Evolutionary conservation across 2,329 filamentous ascomycete genomes (phyloP), one percentile per base, ranked within the genome.

Genomic region (Esteya vermicola): DNA sequence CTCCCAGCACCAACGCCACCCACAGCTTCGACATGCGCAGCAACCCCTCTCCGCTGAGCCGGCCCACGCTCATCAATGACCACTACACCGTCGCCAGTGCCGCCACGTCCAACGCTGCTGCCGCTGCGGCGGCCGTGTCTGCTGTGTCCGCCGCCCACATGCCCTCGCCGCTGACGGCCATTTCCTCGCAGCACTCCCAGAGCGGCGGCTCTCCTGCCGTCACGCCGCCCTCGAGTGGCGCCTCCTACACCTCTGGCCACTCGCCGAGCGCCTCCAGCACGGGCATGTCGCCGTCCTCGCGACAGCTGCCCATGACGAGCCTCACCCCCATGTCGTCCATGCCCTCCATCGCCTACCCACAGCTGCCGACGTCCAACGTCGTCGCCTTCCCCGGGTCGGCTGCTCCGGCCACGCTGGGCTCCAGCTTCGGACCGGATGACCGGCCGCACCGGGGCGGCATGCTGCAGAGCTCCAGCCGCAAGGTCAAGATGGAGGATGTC

Each of bases 231-330:
- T 83, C 79, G 10, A 84, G 78, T 56, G 72, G 76, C 41, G 68
- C 85, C 54, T 86, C 82, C 1, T 86, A 86, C 61, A 78, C 75
- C 30, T 85, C 82, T 10, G 78, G 78, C 36, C 81, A 86, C 55
- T 88, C 82, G 7, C 82, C 82, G 3, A 72, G 67, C 48, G 75
- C 78, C 22, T 84, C 80, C n/a, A 75, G 72, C 35, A 72, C 78
- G 43, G 78, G 70, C 54, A 68, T 85, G 55, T 83, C 79, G 38
- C 80, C 80, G 1, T 67, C 71, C 33, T 73, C 72, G 12, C 71
- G 78, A 40, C 72, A 78, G 54, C 70, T 40, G 8, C 32, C 45
- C 4, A 32, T 39, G 20, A 14, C 38, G 5, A 33, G 40, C 12
- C 18, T 39, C 21, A 21, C 27, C 19, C 14, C 37, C 30, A 40